Conservation (phyloP, 1,284 basidiomycete species). For the Marasmius sp. region DNA sequence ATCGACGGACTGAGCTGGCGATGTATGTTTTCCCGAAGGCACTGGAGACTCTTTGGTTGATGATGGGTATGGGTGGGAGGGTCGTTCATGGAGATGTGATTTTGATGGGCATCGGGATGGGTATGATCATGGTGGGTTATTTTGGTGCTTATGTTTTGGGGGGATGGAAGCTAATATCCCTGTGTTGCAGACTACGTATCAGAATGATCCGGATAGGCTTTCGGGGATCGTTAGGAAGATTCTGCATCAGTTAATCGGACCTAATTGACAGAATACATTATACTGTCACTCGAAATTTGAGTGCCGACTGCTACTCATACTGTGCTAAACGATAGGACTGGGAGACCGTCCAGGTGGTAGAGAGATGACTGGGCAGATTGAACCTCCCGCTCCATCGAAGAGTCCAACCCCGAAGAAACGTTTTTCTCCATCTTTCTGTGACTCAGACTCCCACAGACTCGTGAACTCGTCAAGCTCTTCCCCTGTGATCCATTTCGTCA, state of each 20-base stretch:
- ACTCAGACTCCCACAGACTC: too few species aligned
- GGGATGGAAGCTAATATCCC: background rate
- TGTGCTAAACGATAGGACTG: too few species aligned
- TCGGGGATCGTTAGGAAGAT: conserved; percentile 86
- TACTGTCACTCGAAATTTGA: too few species aligned
- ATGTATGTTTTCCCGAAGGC: background rate
- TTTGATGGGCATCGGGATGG: conserved; percentile 77
- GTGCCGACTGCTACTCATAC: too few species aligned
- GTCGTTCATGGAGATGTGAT: conserved; percentile 23
- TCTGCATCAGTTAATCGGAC: conserved; percentile 91
- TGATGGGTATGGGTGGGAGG: background rate
- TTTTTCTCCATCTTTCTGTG: too few species aligned
- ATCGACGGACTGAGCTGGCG: background rate
- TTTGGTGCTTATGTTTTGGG: background rate
- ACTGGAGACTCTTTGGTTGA: background rate
- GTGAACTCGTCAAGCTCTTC: too few species aligned
- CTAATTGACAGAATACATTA: conserved; percentile 49
- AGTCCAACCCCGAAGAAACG: too few species aligned
- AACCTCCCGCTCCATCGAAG: too few species aligned
- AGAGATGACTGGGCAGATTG: too few species aligned
- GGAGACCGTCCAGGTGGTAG: too few species aligned
- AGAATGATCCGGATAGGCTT: conserved; percentile 88
- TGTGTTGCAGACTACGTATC: conserved; percentile 21
- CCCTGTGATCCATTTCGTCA: too few species aligned
- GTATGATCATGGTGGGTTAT: conserved; percentile 82